Percentiles rank a stretch among this genome's conserved stretches.
Conservation (phyloP, 2,329 filamentous ascomycete species). For the Aspergillus sp. region DNA sequence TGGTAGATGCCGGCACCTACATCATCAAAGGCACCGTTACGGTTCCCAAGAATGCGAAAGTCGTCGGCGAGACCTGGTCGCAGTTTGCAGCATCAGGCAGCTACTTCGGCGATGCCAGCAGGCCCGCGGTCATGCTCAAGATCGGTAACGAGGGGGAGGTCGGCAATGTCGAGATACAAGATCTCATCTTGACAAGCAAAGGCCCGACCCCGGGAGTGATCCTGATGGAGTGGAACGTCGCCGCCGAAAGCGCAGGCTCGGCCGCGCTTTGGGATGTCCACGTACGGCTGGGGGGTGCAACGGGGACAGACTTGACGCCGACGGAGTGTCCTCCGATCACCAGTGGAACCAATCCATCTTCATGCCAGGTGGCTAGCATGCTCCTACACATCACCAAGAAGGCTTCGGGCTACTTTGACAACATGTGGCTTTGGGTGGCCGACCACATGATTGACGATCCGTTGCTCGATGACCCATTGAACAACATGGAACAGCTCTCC, state of each 20-base stretch:
- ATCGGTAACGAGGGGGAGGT: conserved; percentile 26
- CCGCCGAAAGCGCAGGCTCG: conserved; percentile 25
- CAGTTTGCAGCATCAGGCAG: no score
- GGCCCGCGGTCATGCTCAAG: background rate
- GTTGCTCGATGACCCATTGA: conserved; percentile 23
- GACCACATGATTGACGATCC: conserved; percentile 19
- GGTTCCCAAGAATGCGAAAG: no score
- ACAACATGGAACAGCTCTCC: conserved; percentile 59
- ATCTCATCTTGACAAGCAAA: conserved; percentile 34
- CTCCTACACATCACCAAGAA: conserved; percentile 63
- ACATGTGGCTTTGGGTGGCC: conserved; percentile 32
- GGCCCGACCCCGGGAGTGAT: conserved; percentile 36
- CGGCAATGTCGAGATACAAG: conserved; percentile 35
- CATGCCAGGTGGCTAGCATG: conserved; percentile 40
- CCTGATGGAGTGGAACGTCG: conserved; percentile 37
- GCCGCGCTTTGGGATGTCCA: conserved; percentile 31
- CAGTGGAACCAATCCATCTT: conserved; percentile 7
- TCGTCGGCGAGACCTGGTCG: no score
- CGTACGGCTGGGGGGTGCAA: conserved; percentile 38
- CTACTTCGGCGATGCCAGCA: no score
- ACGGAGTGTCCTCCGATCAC: conserved; percentile 27
- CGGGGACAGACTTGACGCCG: conserved; percentile 30
- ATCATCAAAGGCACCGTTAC: no score
- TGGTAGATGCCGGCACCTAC: no score
- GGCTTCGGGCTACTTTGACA: conserved; percentile 39